Percentiles rank a stretch among this genome's conserved stretches.
These are phyloP conservation scores for Parathielavia hyrcaniae DNA, from an alignment of 495 filamentous ascomycete genomes.

Conservation along the genomic window DNA sequence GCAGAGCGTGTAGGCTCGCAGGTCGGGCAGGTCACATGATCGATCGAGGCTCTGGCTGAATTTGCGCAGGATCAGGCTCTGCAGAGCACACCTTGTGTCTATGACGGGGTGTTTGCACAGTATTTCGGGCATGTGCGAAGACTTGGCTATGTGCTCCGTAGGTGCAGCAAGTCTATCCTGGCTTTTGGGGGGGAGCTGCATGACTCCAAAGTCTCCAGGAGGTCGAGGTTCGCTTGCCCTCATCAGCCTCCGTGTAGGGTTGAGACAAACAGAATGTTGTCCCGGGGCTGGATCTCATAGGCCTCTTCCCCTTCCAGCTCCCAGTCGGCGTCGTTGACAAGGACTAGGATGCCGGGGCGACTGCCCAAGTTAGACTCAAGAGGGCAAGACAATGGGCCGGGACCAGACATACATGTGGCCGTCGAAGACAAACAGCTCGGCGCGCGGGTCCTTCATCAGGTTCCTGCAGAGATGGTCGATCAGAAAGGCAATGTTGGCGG, in stretches of 20 bases:
- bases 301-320: conserved; percentile 90
- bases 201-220: background rate
- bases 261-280: conserved; percentile 93
- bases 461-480: conserved; percentile 75
- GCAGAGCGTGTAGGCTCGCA: background rate
- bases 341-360: conserved; percentile 90
- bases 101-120: no score
- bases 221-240: background rate
- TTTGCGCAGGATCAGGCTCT: no score
- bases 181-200: no score
- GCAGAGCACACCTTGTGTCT: background rate
- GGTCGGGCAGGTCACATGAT: background rate
- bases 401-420: conserved; percentile 64
- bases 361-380: conserved; percentile 40
- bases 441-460: conserved; percentile 76
- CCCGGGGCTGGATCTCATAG: conserved; percentile 72
- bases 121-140: no score
- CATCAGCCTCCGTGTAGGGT: conserved; percentile 87
- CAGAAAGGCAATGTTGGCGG: conserved; percentile 67
- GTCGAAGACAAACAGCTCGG: conserved; percentile 85
- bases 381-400: conserved; percentile 9
- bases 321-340: conserved; percentile 98
- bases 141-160: no score
- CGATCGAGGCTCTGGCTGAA: no score
- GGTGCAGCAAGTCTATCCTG: no score